Evolutionary conservation across 345 rosid species (phyloP).

Genomic region (Corymbia maculata): DNA sequence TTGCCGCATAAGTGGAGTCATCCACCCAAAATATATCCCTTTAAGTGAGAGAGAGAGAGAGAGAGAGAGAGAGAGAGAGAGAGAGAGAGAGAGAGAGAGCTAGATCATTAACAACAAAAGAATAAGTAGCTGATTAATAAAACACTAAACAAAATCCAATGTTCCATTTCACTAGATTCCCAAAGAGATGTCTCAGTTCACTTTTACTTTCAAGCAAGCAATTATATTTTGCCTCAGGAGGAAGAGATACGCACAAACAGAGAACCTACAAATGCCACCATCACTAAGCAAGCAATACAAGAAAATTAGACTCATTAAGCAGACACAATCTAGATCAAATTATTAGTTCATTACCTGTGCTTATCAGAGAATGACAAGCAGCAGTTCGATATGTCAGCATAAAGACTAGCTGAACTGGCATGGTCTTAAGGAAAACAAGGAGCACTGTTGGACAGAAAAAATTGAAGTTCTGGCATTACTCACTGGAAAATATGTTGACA

Average conservation of each 20-base stretch:
- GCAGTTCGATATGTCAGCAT: background rate
- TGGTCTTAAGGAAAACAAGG: background rate
- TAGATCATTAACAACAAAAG: background rate
- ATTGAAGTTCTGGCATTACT: constrained; percentile 7
- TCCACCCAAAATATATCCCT: constrained; percentile 79
- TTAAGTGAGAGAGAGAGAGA: background rate
- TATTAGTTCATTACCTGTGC: background rate
- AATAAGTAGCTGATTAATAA: background rate
- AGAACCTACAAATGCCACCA: background rate
- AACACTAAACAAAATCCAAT: background rate
- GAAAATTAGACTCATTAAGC: background rate
- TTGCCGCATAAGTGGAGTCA: constrained; percentile 80
- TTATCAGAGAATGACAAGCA: background rate
- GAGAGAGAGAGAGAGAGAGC: background rate
- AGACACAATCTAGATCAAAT: background rate
- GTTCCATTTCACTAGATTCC: background rate
- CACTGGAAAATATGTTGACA: constrained; percentile 70
- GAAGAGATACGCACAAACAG: background rate
- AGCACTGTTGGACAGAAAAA: background rate
- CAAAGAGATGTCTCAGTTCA: background rate
- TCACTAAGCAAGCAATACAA: background rate
- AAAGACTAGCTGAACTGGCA: background rate
- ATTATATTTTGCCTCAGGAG: background rate
- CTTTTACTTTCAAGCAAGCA: background rate
- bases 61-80: background rate